A percentile compares a stretch with the other conserved stretches of the same genome.
Evolutionary conservation across 2,329 filamentous ascomycete genomes (phyloP).

Genomic region (Salinomyces thailandicus): DNA sequence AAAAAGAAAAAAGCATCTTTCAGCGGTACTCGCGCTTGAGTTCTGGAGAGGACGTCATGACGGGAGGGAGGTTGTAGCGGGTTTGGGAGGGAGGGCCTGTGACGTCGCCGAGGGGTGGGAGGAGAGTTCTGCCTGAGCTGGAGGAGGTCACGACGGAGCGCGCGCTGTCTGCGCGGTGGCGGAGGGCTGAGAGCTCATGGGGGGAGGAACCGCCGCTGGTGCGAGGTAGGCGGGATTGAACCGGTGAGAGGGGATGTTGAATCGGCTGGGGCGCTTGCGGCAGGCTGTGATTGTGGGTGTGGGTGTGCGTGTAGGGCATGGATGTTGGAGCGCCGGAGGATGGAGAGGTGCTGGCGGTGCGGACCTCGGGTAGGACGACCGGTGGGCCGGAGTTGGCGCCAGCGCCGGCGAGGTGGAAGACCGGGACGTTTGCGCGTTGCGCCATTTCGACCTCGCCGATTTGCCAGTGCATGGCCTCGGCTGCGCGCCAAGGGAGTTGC

Average conservation of each 20-base stretch:
- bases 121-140: conserved; percentile 8
- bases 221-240: conserved; percentile 17
- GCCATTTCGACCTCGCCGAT: conserved; percentile 92
- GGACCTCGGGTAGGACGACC: conserved; percentile 7
- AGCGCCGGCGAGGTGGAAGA: conserved; percentile 51
- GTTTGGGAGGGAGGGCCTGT: conserved; percentile 13
- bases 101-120: conserved; percentile 21
- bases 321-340: conserved; percentile 9
- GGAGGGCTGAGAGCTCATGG: conserved; percentile 9
- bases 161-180: conserved; percentile 24
- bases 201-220: conserved; percentile 18
- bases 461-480: conserved; percentile 97
- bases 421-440: conserved; percentile 74
- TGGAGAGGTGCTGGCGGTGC: conserved; percentile 20
- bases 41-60: conserved; percentile 22
- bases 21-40: background rate
- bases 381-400: conserved; percentile 6
- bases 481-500: conserved; percentile 87
- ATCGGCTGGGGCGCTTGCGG: conserved; percentile 21
- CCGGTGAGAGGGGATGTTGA: conserved; percentile 19
- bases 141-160: conserved; percentile 15
- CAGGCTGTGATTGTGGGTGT: conserved; percentile 25
- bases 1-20: background rate
- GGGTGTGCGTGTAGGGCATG: conserved; percentile 13
- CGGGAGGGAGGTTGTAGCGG: conserved; percentile 22